Conservation (phyloP, 202 grass and related monocot genomes). For the Bolboschoenoplectus hybrid region DNA sequence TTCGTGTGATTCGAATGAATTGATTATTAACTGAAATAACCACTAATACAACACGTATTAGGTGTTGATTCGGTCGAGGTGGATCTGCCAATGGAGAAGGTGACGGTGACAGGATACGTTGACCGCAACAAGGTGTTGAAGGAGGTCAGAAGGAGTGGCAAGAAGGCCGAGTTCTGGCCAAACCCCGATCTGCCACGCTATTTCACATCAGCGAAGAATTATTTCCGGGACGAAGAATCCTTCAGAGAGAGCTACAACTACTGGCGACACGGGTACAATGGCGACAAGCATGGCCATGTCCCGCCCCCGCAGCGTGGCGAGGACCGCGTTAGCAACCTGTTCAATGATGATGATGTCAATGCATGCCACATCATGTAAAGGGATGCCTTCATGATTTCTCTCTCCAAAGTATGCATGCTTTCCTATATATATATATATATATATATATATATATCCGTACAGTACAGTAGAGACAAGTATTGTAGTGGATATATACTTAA, state of each 20-base stretch:
- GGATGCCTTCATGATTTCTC: not conserved
- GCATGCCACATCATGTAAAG: slow-evolving; percentile 50
- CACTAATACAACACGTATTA: slow-evolving; percentile 12
- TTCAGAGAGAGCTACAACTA: slow-evolving; percentile 70
- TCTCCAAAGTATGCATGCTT: not conserved
- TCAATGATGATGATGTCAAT: slow-evolving; percentile 69
- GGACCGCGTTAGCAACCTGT: slow-evolving; percentile 55
- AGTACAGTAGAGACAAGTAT: not conserved
- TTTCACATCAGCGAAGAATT: slow-evolving; percentile 57
- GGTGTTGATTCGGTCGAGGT: slow-evolving; percentile 71
- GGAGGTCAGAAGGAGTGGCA: slow-evolving; percentile 66
- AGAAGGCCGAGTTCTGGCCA: slow-evolving; percentile 81
- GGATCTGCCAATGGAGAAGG: slow-evolving; percentile 67
- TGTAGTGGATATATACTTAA: slow-evolving; percentile 17
- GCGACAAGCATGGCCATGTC: slow-evolving; percentile 57
- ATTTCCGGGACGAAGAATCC: slow-evolving; percentile 55
- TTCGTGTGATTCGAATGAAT: not conserved
- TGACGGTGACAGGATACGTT: slow-evolving; percentile 73
- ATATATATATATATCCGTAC: slow-evolving; percentile 14
- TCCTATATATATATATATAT: slow-evolving; percentile 12
- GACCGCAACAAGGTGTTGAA: slow-evolving; percentile 59
- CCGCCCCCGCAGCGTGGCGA: slow-evolving; percentile 43
- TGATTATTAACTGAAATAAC: not conserved
- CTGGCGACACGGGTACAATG: slow-evolving; percentile 62
- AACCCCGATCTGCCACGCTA: slow-evolving; percentile 47